Evolutionary conservation across 441 rosid species (phyloP).

Genomic region (Jatropha podagrica): DNA sequence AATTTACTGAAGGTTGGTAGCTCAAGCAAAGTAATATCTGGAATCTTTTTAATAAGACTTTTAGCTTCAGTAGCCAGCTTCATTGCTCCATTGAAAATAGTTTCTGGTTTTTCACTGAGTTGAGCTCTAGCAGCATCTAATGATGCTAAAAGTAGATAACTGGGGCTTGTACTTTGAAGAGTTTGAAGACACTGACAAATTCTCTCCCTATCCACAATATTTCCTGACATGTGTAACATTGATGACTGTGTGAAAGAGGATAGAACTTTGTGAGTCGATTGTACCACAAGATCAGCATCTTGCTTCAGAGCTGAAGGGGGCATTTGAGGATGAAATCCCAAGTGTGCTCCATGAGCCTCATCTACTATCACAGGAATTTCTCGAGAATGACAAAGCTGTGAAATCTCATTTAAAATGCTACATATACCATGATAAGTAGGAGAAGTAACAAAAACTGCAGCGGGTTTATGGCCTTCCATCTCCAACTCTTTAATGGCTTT

Average conservation of each 20-base stretch:
- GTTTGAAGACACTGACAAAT: conserved; percentile 55
- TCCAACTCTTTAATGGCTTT: conserved; percentile 49
- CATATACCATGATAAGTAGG: conserved; percentile 71
- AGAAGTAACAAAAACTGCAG: conserved; percentile 60
- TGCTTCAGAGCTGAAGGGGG: conserved; percentile 58
- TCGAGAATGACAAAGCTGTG: conserved; percentile 46
- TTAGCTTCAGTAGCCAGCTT: conserved; percentile 42
- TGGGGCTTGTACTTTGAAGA: conserved; percentile 63
- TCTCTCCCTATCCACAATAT: conserved; percentile 45
- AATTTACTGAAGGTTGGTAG: conserved; percentile 28
- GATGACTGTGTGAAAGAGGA: conserved; percentile 66
- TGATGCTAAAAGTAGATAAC: conserved; percentile 62
- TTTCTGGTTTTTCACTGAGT: conserved; percentile 42
- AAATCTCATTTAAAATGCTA: conserved; percentile 46
- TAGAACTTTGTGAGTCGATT: conserved; percentile 69
- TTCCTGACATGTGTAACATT: conserved; percentile 58
- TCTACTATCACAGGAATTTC: conserved; percentile 62
- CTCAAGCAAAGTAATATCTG: conserved; percentile 41
- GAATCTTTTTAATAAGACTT: conserved; percentile 28
- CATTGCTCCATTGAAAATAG: conserved; percentile 37
- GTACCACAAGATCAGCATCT: conserved; percentile 58
- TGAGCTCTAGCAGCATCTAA: conserved; percentile 70
- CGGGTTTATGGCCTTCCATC: conserved; percentile 44
- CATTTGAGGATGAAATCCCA: conserved; percentile 56
- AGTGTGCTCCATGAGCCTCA: conserved; percentile 71